Conservation (phyloP, 169 alveolate genomes). For the Eimeria praecox region DNA sequence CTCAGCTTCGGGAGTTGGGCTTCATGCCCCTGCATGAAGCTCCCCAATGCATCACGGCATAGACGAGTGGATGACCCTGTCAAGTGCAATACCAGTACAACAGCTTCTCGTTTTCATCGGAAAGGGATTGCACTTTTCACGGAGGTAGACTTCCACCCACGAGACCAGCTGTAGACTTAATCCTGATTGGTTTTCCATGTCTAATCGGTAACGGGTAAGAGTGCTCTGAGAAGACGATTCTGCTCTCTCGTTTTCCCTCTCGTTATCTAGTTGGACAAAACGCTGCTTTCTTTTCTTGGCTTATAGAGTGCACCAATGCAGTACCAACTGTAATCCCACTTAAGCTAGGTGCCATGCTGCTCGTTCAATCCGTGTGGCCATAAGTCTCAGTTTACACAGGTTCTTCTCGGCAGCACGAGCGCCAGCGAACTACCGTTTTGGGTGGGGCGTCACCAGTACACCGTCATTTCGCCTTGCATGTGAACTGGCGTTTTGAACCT, state of each 20-base stretch:
- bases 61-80: background rate
- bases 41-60: too few species aligned
- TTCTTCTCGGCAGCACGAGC: background rate
- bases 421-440: background rate
- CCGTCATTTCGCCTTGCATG: background rate
- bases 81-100: background rate
- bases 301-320: background rate
- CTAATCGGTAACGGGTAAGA: background rate
- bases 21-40: background rate
- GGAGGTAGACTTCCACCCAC: background rate
- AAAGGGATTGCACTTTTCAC: too few species aligned
- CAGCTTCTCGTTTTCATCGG: background rate
- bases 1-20: background rate
- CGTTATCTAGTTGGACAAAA: too few species aligned
- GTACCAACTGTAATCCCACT: background rate
- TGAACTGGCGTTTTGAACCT: too few species aligned
- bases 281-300: background rate
- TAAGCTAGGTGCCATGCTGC: background rate
- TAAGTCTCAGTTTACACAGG: background rate
- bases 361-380: background rate
- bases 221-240: too few species aligned
- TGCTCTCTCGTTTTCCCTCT: too few species aligned
- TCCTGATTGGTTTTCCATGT: background rate
- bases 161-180: background rate
- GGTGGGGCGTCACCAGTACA: background rate